phyloP scores from a whole-genome alignment of 176 grass and related monocot genomes.

The Eremochloa ophiuroides region DNA sequence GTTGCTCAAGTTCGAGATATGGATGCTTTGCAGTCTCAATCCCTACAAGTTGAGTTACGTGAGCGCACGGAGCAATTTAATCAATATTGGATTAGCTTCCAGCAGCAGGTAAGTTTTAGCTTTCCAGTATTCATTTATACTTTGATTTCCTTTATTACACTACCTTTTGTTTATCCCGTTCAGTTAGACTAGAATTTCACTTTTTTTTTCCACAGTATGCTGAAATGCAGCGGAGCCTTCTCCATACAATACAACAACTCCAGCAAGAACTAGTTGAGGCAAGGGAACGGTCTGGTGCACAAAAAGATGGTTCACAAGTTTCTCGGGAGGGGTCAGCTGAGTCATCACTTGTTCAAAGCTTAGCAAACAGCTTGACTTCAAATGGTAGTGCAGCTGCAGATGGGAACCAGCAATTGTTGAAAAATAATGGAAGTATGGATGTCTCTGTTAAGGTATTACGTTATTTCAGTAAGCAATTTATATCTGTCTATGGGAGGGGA shows the following conservation, averaged over 20 bases:
- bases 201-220: slow-evolving; percentile 54
- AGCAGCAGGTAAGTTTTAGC: slow-evolving; percentile 60
- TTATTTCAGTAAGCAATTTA: slow-evolving; percentile 7
- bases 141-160: background rate
- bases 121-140: background rate
- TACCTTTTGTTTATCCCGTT: background rate
- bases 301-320: slow-evolving; percentile 65
- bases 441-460: slow-evolving; percentile 54
- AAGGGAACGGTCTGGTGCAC: slow-evolving; percentile 50
- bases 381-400: slow-evolving; percentile 59
- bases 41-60: slow-evolving; percentile 75
- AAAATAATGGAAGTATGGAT: slow-evolving; percentile 62
- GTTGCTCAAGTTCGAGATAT: slow-evolving; percentile 89
- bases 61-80: slow-evolving; percentile 93
- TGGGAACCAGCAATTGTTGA: slow-evolving; percentile 29
- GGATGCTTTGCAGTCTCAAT: slow-evolving; percentile 85
- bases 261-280: slow-evolving; percentile 75
- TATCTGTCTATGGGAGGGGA: background rate
- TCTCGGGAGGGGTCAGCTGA: slow-evolving; percentile 58
- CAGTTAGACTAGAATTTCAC: background rate
- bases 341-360: slow-evolving; percentile 57
- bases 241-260: slow-evolving; percentile 84
- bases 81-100: slow-evolving; percentile 84
- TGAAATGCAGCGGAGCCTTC: slow-evolving; percentile 79
- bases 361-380: slow-evolving; percentile 48